These are phyloP conservation scores for Dipodascopsis uninucleata DNA, from an alignment of 805 yeast genomes.

Conservation along the genomic window DNA sequence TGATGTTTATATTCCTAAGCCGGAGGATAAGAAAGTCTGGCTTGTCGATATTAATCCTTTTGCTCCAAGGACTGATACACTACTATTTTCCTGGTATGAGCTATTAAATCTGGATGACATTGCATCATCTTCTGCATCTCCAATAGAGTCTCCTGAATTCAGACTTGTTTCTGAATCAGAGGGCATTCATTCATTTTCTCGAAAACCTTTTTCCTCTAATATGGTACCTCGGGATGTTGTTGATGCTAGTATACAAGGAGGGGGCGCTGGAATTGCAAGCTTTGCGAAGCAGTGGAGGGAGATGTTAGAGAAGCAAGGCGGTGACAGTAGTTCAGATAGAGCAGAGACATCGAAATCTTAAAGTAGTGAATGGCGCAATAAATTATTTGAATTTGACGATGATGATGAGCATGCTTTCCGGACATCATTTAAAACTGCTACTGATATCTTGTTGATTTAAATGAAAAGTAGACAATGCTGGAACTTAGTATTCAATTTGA, in stretches of 20 bases:
- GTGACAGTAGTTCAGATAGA: too few relatives aligned
- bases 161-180: slow-evolving; percentile 68
- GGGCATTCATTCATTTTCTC: slow-evolving; percentile 63
- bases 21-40: slow-evolving; percentile 52
- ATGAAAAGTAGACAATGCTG: too few relatives aligned
- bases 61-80: slow-evolving; percentile 65
- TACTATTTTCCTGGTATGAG: slow-evolving; percentile 84
- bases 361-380: too few relatives aligned
- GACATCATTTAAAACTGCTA: too few relatives aligned
- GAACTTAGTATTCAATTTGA: too few relatives aligned
- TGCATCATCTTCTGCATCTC: slow-evolving; percentile 27
- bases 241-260: slow-evolving; percentile 69
- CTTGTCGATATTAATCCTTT: slow-evolving; percentile 87
- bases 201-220: slow-evolving; percentile 81
- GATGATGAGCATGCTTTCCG: too few relatives aligned
- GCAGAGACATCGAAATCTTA: too few relatives aligned
- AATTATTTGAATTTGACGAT: too few relatives aligned
- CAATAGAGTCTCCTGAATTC: slow-evolving; percentile 40
- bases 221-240: slow-evolving; percentile 90
- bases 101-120: slow-evolving; percentile 42
- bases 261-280: slow-evolving; percentile 57
- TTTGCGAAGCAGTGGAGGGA: slow-evolving; percentile 60
- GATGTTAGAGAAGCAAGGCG: slow-evolving; percentile 29
- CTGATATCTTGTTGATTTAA: too few relatives aligned
- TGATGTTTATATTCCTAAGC: slow-evolving; percentile 80